These are phyloP conservation scores for Corchorus capsularis DNA, from an alignment of 345 rosid genomes.

Conservation along the genomic window DNA sequence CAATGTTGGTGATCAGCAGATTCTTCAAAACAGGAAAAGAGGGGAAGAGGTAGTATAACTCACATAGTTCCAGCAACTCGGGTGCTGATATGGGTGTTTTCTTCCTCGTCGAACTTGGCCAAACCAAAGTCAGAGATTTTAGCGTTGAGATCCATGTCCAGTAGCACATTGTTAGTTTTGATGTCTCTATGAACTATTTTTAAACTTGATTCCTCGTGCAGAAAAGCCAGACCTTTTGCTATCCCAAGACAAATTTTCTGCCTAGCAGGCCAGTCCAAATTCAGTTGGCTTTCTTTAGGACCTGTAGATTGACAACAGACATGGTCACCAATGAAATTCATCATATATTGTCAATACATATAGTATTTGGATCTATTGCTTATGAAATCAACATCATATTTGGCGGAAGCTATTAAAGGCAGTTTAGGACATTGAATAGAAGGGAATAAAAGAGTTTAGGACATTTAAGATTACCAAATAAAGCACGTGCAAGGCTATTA, in stretches of 20 bases:
- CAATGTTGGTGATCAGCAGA: background rate
- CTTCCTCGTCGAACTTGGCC: slow-evolving; percentile 64
- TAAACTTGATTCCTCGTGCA: slow-evolving; percentile 65
- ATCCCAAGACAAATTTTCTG: slow-evolving; percentile 59
- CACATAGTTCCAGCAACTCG: slow-evolving; percentile 68
- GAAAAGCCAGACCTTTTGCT: slow-evolving; percentile 65
- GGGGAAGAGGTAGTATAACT: slow-evolving; percentile 19
- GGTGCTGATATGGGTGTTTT: slow-evolving; percentile 53
- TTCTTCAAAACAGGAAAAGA: background rate
- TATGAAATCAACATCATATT: background rate
- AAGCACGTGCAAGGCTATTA: slow-evolving; percentile 34
- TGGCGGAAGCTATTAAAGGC: background rate
- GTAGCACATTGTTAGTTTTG: slow-evolving; percentile 67
- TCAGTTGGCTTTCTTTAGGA: slow-evolving; percentile 22
- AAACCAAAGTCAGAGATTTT: slow-evolving; percentile 71
- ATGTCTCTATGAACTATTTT: slow-evolving; percentile 75
- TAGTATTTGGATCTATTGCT: too few relatives aligned
- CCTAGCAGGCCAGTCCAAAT: slow-evolving; percentile 61
- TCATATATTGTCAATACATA: background rate
- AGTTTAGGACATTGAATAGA: background rate
- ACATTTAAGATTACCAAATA: slow-evolving; percentile 22
- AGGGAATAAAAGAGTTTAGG: background rate
- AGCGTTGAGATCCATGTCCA: slow-evolving; percentile 49
- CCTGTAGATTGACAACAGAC: background rate
- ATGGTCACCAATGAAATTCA: background rate